Conservation (phyloP, 2,329 filamentous ascomycete species). For the Penicillium sp. region DNA sequence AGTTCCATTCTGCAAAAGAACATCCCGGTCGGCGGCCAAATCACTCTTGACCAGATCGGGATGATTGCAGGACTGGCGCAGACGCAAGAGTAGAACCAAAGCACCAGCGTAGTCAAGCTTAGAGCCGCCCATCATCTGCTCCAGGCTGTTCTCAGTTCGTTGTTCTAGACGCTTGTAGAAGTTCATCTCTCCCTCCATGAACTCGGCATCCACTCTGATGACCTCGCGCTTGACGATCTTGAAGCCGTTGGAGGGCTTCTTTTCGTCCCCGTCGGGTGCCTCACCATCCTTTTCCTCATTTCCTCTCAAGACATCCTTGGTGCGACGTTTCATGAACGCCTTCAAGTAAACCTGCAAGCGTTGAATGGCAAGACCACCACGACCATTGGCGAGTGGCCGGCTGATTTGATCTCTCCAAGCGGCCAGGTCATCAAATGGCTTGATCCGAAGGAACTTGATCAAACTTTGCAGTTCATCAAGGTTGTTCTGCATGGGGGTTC, state of each 20-base stretch:
- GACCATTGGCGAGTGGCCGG: constrained; percentile 79
- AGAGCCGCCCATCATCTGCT: constrained; percentile 77
- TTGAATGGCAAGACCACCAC: constrained; percentile 81
- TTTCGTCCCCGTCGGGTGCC: constrained; percentile 47
- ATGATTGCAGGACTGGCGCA: constrained; percentile 93
- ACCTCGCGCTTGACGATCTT: constrained; percentile 90
- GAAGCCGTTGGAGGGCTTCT: constrained; percentile 61
- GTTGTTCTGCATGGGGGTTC: constrained; percentile 97
- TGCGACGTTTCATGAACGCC: constrained; percentile 98
- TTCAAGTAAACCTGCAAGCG: constrained; percentile 78
- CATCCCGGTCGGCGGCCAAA: constrained; percentile 81
- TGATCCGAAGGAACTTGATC: constrained; percentile 86
- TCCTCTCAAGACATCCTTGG: constrained; percentile 91
- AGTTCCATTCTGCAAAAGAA: constrained; percentile 61
- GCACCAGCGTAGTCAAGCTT: constrained; percentile 89
- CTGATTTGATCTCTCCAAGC: constrained; percentile 93
- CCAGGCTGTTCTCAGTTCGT: constrained; percentile 78
- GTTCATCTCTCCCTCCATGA: constrained; percentile 71
- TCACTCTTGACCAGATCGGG: constrained; percentile 81
- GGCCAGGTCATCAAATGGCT: constrained; percentile 78
- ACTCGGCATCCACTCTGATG: constrained; percentile 70
- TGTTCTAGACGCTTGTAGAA: constrained; percentile 84
- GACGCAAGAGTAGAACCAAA: constrained; percentile 80
- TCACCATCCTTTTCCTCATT: constrained; percentile 70
- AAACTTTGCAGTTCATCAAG: constrained; percentile 92